These are phyloP conservation scores for Xylaria longipes DNA, from an alignment of 495 filamentous ascomycete species.

Conservation along the genomic window DNA sequence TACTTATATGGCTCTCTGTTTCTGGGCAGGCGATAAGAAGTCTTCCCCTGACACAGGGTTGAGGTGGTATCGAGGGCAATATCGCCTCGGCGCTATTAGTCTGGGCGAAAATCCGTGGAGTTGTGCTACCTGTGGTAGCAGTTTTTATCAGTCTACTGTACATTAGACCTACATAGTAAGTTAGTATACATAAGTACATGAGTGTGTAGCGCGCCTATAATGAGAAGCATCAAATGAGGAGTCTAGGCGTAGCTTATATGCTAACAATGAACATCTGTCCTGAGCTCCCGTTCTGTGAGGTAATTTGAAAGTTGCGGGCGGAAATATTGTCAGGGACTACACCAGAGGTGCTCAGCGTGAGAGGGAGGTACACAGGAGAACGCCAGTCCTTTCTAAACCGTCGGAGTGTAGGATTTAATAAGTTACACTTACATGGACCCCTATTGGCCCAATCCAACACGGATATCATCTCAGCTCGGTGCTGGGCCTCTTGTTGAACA, in stretches of 20 bases:
- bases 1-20: background rate
- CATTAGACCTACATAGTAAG: too few relatives aligned
- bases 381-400: background rate
- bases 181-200: too few relatives aligned
- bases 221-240: background rate
- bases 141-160: too few relatives aligned
- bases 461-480: background rate
- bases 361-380: background rate
- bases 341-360: background rate
- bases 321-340: background rate
- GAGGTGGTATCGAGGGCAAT: slow-evolving; percentile 2
- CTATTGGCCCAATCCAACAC: background rate
- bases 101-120: background rate
- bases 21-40: background rate
- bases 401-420: background rate
- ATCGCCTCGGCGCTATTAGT: background rate
- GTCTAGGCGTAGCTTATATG: background rate
- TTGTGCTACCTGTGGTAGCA: background rate
- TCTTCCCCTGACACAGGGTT: background rate
- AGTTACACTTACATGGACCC: background rate
- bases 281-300: background rate
- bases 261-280: background rate
- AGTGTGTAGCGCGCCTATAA: too few relatives aligned
- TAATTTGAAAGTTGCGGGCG: background rate
- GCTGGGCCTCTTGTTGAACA: background rate